A percentile compares a stretch with the other conserved stretches of the same genome.
phyloP scores from a whole-genome alignment of 257 asterid species.

The Jaltomata sinuosa region DNA sequence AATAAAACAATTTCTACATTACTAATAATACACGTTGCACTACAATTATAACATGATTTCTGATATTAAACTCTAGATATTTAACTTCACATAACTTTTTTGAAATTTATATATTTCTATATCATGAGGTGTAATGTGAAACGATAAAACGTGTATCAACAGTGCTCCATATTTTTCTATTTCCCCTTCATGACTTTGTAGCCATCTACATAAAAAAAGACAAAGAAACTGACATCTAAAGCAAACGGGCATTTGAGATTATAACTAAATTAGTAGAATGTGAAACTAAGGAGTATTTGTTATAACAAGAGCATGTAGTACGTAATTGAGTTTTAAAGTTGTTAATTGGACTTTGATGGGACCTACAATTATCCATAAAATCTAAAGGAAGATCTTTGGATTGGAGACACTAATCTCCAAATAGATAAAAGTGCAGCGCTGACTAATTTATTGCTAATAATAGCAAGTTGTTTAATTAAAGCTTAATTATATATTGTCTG shows the following conservation, averaged over 20 bases:
- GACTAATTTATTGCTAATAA: background rate
- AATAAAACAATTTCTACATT: no score
- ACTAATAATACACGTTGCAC: no score
- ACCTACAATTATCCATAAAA: background rate
- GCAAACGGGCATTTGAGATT: background rate
- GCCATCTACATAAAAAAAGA: background rate
- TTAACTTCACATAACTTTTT: no score
- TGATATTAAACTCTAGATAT: no score
- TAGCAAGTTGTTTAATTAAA: constrained; percentile 3
- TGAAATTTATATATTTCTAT: no score
- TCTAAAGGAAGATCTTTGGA: background rate
- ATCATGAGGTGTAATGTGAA: background rate
- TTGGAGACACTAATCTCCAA: background rate
- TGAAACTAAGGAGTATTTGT: background rate
- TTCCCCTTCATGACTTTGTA: background rate
- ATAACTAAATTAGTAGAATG: background rate
- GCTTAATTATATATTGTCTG: background rate
- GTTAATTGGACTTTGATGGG: background rate
- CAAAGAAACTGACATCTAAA: background rate
- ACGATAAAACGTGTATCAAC: background rate
- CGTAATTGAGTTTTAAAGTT: background rate
- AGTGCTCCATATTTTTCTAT: background rate
- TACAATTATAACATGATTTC: no score
- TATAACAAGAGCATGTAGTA: background rate
- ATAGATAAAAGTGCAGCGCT: background rate